Conservation (phyloP, 2,329 filamentous ascomycete species). For the Lanzia echinophila region DNA sequence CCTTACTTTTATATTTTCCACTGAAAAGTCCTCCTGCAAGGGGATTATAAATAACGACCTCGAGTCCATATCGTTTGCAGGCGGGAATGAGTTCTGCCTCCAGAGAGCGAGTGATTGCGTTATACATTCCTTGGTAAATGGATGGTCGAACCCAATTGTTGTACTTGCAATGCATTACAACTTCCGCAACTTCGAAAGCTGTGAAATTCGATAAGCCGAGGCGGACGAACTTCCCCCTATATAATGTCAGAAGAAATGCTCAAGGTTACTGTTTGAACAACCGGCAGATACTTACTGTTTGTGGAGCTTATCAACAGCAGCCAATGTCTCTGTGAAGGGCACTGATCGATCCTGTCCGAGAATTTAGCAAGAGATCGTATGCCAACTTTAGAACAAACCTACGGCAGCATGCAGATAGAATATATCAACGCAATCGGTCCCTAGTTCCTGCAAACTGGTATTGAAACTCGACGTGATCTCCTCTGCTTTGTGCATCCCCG, state of each 20-base stretch:
- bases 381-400: not conserved
- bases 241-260: not conserved
- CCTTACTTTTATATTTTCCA: constrained; percentile 53
- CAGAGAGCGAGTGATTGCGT: constrained; percentile 68
- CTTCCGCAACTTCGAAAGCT: constrained; percentile 80
- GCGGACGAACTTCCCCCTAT: constrained; percentile 67
- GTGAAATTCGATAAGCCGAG: constrained; percentile 81
- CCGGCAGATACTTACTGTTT: constrained; percentile 39
- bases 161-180: constrained; percentile 71
- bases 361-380: not conserved
- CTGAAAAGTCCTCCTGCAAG: constrained; percentile 74
- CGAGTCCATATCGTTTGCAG: constrained; percentile 68
- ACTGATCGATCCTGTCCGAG: constrained; percentile 48
- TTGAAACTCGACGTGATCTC: constrained; percentile 60
- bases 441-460: constrained; percentile 63
- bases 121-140: constrained; percentile 85
- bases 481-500: constrained; percentile 55
- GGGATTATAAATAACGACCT: constrained; percentile 78
- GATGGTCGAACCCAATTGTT: constrained; percentile 64
- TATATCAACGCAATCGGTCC: constrained; percentile 68
- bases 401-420: constrained; percentile 67
- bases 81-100: constrained; percentile 69
- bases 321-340: constrained; percentile 73
- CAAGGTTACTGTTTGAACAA: constrained; percentile 26
- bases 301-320: constrained; percentile 72